phyloP scores from a whole-genome alignment of 768 basidiomycete species.

The Lactifluus rugatus region DNA sequence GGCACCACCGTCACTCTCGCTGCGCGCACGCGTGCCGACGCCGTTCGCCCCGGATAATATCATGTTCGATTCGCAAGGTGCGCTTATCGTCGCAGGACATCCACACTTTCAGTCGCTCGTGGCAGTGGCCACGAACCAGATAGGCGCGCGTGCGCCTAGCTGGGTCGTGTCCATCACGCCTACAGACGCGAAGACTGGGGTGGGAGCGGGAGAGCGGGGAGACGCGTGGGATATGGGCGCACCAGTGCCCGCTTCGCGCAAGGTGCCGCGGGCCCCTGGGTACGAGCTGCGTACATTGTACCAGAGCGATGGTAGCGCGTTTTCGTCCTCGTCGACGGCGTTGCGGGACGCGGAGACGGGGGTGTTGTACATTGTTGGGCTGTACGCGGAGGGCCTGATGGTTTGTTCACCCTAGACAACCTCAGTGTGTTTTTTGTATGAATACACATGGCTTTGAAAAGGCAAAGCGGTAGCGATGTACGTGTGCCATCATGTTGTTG shows the following conservation, averaged over 20 bases:
- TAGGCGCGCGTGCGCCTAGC: constrained; percentile 37
- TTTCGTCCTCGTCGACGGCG: constrained; percentile 44
- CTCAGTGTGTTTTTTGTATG: background rate
- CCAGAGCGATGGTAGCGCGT: constrained; percentile 60
- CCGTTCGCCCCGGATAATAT: constrained; percentile 62
- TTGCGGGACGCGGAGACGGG: constrained; percentile 42
- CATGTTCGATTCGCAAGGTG: constrained; percentile 37
- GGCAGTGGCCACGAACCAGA: constrained; percentile 36
- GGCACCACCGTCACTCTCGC: constrained; percentile 25
- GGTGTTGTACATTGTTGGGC: constrained; percentile 42
- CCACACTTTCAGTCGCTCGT: constrained; percentile 49
- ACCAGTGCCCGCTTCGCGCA: constrained; percentile 38
- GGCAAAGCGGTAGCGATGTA: background rate
- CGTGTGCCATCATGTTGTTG: background rate
- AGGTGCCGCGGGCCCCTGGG: constrained; percentile 29
- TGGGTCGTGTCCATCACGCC: constrained; percentile 46
- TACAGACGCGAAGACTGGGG: constrained; percentile 16
- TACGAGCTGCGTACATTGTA: constrained; percentile 53
- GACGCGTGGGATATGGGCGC: constrained; percentile 34
- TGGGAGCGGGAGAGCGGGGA: background rate
- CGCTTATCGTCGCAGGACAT: constrained; percentile 55
- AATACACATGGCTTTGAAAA: background rate
- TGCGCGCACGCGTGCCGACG: constrained; percentile 32
- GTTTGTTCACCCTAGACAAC: constrained; percentile 33
- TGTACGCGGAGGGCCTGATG: constrained; percentile 49